Evolutionary conservation across 352 stramenopile genomes (phyloP), one percentile per base, ranked within the genome.

Genomic region (Pythium oligandrum): DNA sequence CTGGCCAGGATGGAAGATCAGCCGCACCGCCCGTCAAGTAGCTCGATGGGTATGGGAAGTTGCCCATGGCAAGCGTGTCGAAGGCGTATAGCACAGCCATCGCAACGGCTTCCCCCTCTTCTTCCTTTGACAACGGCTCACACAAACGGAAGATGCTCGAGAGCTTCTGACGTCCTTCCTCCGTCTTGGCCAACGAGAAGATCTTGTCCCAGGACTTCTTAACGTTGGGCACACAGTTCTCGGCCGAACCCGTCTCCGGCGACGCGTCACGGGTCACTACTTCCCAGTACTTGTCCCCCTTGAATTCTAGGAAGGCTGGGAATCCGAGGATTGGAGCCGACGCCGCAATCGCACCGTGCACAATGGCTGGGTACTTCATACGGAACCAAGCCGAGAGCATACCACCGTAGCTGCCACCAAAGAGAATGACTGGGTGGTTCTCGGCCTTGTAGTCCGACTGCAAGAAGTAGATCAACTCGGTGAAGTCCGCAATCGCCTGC

Each of bases 301-400:
- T 59, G 55, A 84, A 90, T 11, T 66, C 49, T 11, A 71, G 51
- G 47, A 76, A 91, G n/a, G 73, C 81, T 6, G 63, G 64, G 53
- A 98, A 97, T 43, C 78, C 87, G 12, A 96, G 81, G 49, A 98
- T 97, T 7, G 96, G 96, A 12, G 96, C 96, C 5, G 88, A 98
- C 2, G 83, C 91, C 0, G 96, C 92, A 61, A 99, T 97, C 5
- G 90, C 89, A 26, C 96, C 96, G 44, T 83, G 75, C 6, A 98
- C 73, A 6, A 96, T 75, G 46, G 81, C 65, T 7, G 96, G 94
- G 68, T 99, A 98, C 73, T 98, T 97, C 65, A 98, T 94, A n/a
- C 95, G 85, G 56, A 97, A 86, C 88, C 93, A 98, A 33, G 86
- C 73, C 9, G 87, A 87, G 6, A 99, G 75, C 95, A 98, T 98